Evolutionary conservation across 306 rosid genomes (phyloP).

Genomic region (Fragaria vesca): DNA sequence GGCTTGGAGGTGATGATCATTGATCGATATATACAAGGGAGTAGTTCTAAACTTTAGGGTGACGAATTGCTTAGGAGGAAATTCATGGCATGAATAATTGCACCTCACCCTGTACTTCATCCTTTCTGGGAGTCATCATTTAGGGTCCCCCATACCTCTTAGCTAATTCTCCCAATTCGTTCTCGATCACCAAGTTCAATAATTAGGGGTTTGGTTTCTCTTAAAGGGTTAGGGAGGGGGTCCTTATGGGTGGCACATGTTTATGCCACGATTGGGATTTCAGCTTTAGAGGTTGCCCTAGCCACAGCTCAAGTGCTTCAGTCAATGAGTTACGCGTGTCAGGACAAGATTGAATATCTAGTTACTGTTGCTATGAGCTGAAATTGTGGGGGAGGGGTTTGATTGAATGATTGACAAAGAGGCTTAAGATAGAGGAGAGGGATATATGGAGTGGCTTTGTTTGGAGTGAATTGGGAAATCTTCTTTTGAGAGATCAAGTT

Average conservation of each 20-base stretch:
- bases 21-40: neutral
- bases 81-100: conserved; percentile 71
- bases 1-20: neutral
- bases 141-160: conserved; percentile 43
- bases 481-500: conserved; percentile 35
- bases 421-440: neutral
- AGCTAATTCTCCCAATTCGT: conserved; percentile 15
- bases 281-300: conserved; percentile 14
- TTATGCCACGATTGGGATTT: conserved; percentile 53
- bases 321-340: conserved; percentile 41
- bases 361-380: neutral
- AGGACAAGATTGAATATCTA: neutral
- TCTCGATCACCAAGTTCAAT: conserved; percentile 39
- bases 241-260: conserved; percentile 47
- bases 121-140: conserved; percentile 54
- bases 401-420: conserved; percentile 4
- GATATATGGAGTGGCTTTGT: conserved; percentile 6
- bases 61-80: conserved; percentile 42
- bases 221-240: conserved; percentile 32
- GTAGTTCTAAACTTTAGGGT: neutral
- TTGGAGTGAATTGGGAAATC: conserved; percentile 32
- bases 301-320: conserved; percentile 33
- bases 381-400: conserved; percentile 10
- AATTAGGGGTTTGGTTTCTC: conserved; percentile 42
- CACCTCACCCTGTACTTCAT: conserved; percentile 52